Percentiles rank a stretch among this genome's conserved stretches.
These are phyloP conservation scores for Closterium sp. DNA, from an alignment of 139 green algal genomes.

Conservation along the genomic window DNA sequence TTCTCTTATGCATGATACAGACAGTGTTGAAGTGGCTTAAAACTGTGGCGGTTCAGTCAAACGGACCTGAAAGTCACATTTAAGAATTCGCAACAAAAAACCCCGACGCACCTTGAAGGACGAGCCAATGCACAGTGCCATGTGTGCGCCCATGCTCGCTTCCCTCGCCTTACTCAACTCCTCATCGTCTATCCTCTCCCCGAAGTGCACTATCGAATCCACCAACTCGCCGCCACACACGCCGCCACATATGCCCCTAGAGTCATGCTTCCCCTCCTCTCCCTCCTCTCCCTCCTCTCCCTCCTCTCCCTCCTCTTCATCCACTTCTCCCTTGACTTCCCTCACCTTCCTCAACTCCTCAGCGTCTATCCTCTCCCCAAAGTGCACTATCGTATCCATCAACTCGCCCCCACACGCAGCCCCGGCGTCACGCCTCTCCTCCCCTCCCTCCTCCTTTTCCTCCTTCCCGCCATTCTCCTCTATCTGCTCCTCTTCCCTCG, in stretches of 20 bases:
- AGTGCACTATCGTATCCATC: neutral
- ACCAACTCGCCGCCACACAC: neutral
- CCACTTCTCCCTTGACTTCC: too few species aligned
- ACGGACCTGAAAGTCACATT: too few species aligned
- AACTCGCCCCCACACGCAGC: neutral
- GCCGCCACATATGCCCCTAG: too few species aligned
- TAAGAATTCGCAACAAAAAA: too few species aligned
- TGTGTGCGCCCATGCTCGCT: neutral
- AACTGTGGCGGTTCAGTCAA: too few species aligned
- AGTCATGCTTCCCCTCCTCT: too few species aligned
- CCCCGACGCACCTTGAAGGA: constrained; percentile 65
- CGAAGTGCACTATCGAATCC: constrained; percentile 39
- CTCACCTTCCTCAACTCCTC: neutral
- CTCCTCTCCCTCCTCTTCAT: too few species aligned
- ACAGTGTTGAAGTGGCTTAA: too few species aligned
- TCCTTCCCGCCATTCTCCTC: neutral
- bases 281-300: too few species aligned
- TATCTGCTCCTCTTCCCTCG: neutral
- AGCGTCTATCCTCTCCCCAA: neutral
- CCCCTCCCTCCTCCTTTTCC: neutral
- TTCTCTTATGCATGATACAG: too few species aligned
- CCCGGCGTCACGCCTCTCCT: neutral
- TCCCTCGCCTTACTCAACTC: constrained; percentile 18
- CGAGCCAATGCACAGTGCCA: constrained; percentile 30
- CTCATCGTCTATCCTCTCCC: constrained; percentile 31